Evolutionary conservation across 1,284 basidiomycete species (phyloP).

Genomic region (Leccinum angustisporum): DNA sequence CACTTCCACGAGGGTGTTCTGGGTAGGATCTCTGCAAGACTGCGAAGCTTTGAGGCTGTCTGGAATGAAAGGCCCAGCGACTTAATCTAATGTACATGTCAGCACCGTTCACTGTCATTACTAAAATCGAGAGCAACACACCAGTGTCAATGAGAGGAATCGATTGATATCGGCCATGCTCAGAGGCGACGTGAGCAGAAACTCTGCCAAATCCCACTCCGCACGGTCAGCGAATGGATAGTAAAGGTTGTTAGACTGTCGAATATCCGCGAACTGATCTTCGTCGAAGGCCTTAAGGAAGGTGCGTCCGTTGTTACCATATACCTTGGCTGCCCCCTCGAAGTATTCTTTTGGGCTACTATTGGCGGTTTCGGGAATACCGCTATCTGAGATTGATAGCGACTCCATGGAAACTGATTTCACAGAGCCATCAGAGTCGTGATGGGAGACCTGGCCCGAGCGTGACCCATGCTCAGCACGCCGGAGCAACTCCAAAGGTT

Average conservation of each 20-base stretch:
- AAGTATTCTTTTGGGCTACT: neutral
- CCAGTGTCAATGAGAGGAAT: no score
- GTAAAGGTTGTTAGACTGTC: neutral
- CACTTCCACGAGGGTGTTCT: no score
- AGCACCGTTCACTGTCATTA: no score
- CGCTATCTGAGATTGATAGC: neutral
- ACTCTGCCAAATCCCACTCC: no score
- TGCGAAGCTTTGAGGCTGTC: no score
- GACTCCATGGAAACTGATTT: neutral
- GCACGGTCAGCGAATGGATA: no score
- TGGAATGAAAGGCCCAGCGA: no score
- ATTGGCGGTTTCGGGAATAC: neutral
- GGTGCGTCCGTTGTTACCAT: neutral
- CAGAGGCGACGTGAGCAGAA: no score
- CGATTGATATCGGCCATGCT: no score
- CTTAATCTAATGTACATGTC: no score
- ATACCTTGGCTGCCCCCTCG: neutral
- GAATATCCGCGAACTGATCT: neutral
- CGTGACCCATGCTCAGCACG: neutral
- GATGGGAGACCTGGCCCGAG: neutral
- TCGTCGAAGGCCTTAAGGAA: neutral
- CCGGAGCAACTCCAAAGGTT: neutral
- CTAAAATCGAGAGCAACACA: no score
- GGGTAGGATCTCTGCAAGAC: no score
- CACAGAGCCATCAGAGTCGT: neutral